These are phyloP conservation scores for Vitis hybrid DNA, from an alignment of 177 flowering plant genomes.

Conservation along the genomic window DNA sequence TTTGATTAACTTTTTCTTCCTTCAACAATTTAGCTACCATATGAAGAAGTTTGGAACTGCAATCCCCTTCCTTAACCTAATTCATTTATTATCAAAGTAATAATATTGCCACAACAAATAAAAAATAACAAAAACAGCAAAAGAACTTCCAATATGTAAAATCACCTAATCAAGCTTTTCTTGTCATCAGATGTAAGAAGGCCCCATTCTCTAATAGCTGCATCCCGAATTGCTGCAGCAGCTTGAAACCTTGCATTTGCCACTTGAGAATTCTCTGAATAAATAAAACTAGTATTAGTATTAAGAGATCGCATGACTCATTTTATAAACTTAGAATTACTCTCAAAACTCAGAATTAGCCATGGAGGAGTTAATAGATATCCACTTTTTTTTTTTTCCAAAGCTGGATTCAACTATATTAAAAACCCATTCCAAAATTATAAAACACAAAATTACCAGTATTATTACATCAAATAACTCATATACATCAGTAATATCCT, in stretches of 20 bases:
- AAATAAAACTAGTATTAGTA: slow-evolving; percentile 17
- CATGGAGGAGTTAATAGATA: no score
- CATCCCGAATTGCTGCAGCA: slow-evolving; percentile 85
- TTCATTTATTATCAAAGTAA: background rate
- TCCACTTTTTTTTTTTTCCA: no score
- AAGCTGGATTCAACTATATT: no score
- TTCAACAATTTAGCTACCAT: no score
- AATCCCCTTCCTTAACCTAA: no score
- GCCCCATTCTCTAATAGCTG: slow-evolving; percentile 89
- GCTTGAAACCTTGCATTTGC: slow-evolving; percentile 96
- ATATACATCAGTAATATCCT: no score
- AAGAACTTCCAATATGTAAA: background rate
- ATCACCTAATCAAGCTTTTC: slow-evolving; percentile 71
- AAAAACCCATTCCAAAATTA: no score
- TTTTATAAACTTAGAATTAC: background rate
- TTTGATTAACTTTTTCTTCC: no score
- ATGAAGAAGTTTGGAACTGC: no score
- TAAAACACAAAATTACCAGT: no score
- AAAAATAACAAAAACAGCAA: background rate
- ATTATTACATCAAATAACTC: no score
- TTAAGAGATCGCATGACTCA: background rate
- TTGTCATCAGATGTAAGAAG: slow-evolving; percentile 62
- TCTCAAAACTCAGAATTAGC: no score
- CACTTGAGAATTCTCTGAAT: slow-evolving; percentile 80
- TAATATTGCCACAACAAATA: background rate